Percentiles rank a stretch among this genome's conserved stretches.
These are phyloP conservation scores for Neurospora terricola DNA, from an alignment of 495 filamentous ascomycete genomes.

Conservation along the genomic window DNA sequence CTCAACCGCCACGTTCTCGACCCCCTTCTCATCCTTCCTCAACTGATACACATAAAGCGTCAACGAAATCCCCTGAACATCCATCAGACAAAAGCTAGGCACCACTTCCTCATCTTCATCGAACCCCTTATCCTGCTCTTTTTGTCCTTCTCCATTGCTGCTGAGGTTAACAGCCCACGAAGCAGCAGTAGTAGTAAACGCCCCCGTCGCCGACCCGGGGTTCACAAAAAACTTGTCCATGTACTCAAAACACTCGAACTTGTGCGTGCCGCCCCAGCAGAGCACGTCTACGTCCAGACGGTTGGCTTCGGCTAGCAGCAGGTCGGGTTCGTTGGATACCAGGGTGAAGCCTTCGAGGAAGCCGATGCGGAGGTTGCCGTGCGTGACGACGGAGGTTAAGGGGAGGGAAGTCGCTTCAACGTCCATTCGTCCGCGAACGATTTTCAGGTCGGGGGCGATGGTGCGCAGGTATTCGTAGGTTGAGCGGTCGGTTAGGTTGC, in stretches of 20 bases:
- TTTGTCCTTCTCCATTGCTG: constrained; percentile 6
- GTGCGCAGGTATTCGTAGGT: constrained; percentile 91
- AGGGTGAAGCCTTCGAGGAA: constrained; percentile 97
- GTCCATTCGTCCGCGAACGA: constrained; percentile 91
- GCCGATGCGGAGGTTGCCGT: constrained; percentile 86
- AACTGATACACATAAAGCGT: constrained; percentile 97
- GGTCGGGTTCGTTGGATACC: constrained; percentile 85
- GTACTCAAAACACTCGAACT: constrained; percentile 96
- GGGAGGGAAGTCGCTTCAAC: constrained; percentile 85
- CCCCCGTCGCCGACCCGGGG: constrained; percentile 88
- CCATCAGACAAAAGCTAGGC: constrained; percentile 98
- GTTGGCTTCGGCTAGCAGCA: constrained; percentile 83
- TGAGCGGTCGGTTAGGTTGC: constrained; percentile 89
- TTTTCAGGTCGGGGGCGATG: constrained; percentile 87
- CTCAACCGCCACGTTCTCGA: constrained; percentile 89
- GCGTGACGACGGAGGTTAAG: constrained; percentile 85
- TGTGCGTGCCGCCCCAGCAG: constrained; percentile 94
- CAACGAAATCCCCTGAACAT: constrained; percentile 96
- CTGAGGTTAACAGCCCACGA: constrained; percentile 18
- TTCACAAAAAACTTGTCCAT: constrained; percentile 99
- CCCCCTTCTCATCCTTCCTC: constrained; percentile 77
- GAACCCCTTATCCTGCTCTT: constrained; percentile 33
- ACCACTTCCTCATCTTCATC: constrained; percentile 67
- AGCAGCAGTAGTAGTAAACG: constrained; percentile 46
- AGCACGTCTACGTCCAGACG: constrained; percentile 96